phyloP scores from a whole-genome alignment of 208 protist species.

The Trichomonas gallinae region DNA sequence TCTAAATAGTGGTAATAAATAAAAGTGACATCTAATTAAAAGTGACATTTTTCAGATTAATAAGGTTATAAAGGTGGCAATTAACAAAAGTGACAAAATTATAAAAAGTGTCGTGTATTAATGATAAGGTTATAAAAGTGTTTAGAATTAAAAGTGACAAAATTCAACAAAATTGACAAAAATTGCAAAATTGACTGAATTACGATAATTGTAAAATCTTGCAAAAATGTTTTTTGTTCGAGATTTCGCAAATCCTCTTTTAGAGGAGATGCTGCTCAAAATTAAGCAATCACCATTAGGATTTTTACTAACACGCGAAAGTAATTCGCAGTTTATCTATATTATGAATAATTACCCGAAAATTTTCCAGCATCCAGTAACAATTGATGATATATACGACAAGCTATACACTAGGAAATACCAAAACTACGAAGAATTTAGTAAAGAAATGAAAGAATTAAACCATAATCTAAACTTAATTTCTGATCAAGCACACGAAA shows the following conservation, averaged over 20 bases:
- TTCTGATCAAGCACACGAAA: not conserved
- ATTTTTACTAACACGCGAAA: not conserved
- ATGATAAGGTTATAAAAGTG: too few relatives aligned
- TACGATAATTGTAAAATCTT: too few relatives aligned
- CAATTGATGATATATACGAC: not conserved
- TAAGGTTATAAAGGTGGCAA: too few relatives aligned
- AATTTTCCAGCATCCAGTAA: not conserved
- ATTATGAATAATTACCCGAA: not conserved
- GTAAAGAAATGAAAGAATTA: not conserved
- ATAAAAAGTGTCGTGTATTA: too few relatives aligned
- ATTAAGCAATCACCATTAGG: not conserved
- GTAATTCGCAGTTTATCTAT: not conserved
- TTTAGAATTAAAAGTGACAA: too few relatives aligned
- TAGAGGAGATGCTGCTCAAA: not conserved
- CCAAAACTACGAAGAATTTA: not conserved
- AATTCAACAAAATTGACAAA: too few relatives aligned
- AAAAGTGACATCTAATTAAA: too few relatives aligned
- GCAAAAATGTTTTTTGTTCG: not conserved
- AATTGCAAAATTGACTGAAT: too few relatives aligned
- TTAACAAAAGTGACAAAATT: too few relatives aligned
- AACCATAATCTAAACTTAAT: not conserved
- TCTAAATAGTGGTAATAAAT: too few relatives aligned
- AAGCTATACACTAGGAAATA: not conserved
- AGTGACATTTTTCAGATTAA: too few relatives aligned
- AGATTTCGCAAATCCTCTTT: not conserved